Base-by-base conservation (phyloP, 2,329 filamentous ascomycete species). In the Periconia sp. region DNA sequence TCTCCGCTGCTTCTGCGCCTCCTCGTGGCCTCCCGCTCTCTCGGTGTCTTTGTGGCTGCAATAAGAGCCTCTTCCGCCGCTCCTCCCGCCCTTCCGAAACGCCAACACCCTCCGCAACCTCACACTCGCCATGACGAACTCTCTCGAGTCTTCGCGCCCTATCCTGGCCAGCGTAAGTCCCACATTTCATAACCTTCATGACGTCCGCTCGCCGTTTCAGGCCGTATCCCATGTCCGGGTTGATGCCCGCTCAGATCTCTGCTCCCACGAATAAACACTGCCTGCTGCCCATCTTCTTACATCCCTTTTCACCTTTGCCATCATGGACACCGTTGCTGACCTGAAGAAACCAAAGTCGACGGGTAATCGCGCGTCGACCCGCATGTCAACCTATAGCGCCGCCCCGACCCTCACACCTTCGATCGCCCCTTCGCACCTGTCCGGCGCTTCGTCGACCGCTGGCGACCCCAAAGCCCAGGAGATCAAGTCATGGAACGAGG, bases 401-500 rank as follows among this genome's bases (percentile, higher is more conserved):
- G 69, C 76, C 19, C 76, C 76, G 33, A 78, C 76, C 18, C 70
- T 78, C 48, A 71, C 76, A 36, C 75, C 76, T 32, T 78, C 76
- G n/a, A 70, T 78, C 46, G 75, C 75, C 6, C 71, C 74, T 40
- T 71, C 69, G 39, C 67, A 71, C 55, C 57, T 71, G 22, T 71
- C 66, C 12, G 55, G 42, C 40, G 66, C 63, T 33, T 69, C 67
- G 3, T 66, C 63, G 17, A 61, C 57, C 3, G 49, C 59, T 33
- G 57, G 57, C 57, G 69, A 73, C 66, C 78, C 79, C 50, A 78
- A 79, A 63, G 73, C 81, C 51, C 77, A 78, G 50, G 83, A 85
- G 61, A 84, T 94, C 66, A 82, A 86, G 69, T 83, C 88, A 56
- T 90, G 94, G 70, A 87, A 88, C 59, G 83, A 86, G 48, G 86